phyloP scores from a whole-genome alignment of 1,139 yeast genomes.

The Candida sp. region DNA sequence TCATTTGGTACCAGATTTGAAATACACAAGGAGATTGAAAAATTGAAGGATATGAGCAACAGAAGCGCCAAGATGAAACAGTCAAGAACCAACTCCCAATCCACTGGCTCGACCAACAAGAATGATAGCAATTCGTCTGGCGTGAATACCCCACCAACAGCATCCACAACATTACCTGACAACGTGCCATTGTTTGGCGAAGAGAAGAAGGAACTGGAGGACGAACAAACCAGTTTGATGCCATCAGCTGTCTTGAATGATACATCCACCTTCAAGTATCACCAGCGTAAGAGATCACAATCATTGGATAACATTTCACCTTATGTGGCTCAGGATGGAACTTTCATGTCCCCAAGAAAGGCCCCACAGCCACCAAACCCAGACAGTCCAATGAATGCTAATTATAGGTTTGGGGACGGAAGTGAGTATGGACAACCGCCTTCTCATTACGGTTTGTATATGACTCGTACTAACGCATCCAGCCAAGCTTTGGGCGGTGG shows the following conservation, averaged over 20 bases:
- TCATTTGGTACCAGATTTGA: constrained; percentile 97
- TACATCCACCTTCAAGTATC: constrained; percentile 3
- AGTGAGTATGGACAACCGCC: constrained; percentile 14
- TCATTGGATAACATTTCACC: constrained; percentile 51
- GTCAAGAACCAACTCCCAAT: constrained; percentile 11
- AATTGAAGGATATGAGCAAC: constrained; percentile 44
- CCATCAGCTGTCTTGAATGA: constrained; percentile 17
- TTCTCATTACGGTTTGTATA: constrained; percentile 19
- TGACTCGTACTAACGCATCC: constrained; percentile 31
- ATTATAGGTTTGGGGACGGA: constrained; percentile 30
- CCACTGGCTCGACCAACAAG: constrained; percentile 11
- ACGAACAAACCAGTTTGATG: constrained; percentile 13
- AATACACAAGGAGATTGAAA: constrained; percentile 86
- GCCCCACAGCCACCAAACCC: constrained; percentile 45
- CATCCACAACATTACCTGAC: constrained; percentile 12
- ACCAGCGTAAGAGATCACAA: constrained; percentile 27
- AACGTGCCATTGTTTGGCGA: constrained; percentile 8
- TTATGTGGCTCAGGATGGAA: constrained; percentile 6
- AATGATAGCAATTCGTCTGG: constrained; percentile 11
- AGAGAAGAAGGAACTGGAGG: constrained; percentile 1
- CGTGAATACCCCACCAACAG: constrained; percentile 14
- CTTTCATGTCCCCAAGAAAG: constrained; percentile 59
- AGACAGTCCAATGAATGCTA: constrained; percentile 24
- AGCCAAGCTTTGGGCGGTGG: constrained; percentile 16
- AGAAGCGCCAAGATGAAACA: constrained; percentile 14